Evolutionary conservation across 208 protist species (phyloP).

Genomic region (Dictyostelium gargantuum): DNA sequence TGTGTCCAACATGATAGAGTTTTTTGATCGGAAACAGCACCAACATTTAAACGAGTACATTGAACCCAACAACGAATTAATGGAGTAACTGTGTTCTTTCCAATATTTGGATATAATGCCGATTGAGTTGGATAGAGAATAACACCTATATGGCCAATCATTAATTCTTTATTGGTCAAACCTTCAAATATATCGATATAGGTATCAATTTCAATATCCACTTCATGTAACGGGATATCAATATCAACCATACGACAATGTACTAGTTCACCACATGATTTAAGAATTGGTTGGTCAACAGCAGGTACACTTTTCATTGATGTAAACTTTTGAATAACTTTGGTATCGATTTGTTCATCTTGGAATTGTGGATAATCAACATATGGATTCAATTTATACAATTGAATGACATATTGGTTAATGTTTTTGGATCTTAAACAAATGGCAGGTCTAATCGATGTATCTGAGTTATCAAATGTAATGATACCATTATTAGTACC

Average conservation of each 20-base stretch:
- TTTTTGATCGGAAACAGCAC: conserved; percentile 16
- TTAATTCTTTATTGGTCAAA: background rate
- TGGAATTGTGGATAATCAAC: conserved; percentile 6
- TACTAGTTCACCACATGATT: conserved; percentile 5
- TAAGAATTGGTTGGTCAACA: background rate
- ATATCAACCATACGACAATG: background rate
- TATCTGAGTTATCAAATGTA: background rate
- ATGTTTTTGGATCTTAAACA: background rate
- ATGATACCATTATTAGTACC: background rate
- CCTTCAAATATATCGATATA: conserved; percentile 6
- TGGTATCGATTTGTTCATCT: background rate
- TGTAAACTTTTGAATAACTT: background rate
- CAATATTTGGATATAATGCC: conserved; percentile 4
- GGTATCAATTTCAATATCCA: background rate
- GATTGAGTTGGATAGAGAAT: background rate
- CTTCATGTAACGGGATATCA: background rate
- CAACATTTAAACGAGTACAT: background rate
- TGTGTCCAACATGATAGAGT: background rate
- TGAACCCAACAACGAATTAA: conserved; percentile 8
- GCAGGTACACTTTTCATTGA: background rate
- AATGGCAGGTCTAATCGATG: background rate
- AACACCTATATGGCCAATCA: conserved; percentile 32
- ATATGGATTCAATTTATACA: conserved; percentile 36
- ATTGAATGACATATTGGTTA: conserved; percentile 20
- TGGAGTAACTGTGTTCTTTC: background rate